Percentiles rank a stretch among this genome's conserved stretches.
Conservation (phyloP, 768 basidiomycete genomes). For the Auriscalpium orientale region DNA sequence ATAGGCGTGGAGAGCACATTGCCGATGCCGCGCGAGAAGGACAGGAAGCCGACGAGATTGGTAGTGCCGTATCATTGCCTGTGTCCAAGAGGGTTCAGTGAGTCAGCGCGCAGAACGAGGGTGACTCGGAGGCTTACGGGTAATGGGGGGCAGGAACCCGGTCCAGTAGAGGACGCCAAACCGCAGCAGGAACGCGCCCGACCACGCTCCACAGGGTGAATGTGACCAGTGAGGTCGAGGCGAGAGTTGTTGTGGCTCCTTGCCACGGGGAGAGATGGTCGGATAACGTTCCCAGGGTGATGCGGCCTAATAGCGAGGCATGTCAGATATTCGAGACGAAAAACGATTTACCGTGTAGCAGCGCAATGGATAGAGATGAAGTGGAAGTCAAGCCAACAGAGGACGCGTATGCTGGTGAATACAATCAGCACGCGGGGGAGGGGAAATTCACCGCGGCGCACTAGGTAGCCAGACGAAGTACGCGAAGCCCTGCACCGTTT, state of each 20-base stretch:
- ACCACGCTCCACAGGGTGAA: conserved; percentile 27
- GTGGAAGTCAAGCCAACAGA: conserved; percentile 6
- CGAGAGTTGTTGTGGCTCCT: conserved; percentile 16
- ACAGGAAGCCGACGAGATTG: conserved; percentile 16
- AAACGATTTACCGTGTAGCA: conserved; percentile 13
- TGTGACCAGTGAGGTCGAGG: conserved; percentile 18
- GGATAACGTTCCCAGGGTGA: conserved; percentile 14
- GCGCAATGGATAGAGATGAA: conserved; percentile 15
- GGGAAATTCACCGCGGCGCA: conserved; percentile 2
- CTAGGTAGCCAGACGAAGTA: conserved; percentile 22
- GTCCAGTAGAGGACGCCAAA: conserved; percentile 26
- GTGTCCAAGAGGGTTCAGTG: background rate
- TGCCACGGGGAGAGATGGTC: conserved; percentile 17
- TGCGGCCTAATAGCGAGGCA: conserved; percentile 9
- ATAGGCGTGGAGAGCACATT: conserved; percentile 23
- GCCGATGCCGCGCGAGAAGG: conserved; percentile 19
- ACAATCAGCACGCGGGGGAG: background rate
- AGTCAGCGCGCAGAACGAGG: background rate
- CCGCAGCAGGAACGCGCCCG: conserved; percentile 18
- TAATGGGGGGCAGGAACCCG: conserved; percentile 19
- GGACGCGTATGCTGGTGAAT: conserved; percentile 15
- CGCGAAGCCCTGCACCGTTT: conserved; percentile 20
- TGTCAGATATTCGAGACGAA: too few species aligned
- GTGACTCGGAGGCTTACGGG: conserved; percentile 16
- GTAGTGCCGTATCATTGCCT: conserved; percentile 22